Conservation (phyloP, 139 green algal genomes). For the Spirogloea muscicola region DNA sequence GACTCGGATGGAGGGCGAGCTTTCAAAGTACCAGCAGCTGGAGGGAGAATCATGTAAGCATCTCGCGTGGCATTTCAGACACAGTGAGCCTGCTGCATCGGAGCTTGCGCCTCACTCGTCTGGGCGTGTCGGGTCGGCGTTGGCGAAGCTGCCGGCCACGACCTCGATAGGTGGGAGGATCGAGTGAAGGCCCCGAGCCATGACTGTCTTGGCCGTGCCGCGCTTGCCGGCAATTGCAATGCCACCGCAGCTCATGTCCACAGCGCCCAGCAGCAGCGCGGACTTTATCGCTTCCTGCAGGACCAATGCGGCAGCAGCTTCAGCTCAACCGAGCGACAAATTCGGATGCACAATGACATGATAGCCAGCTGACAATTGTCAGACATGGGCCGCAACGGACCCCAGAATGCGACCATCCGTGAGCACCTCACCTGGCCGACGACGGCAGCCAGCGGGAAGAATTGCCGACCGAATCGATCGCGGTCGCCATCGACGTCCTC, state of each 20-base stretch:
- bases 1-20: too few species aligned
- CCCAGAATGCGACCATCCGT: too few species aligned
- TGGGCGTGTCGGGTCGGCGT: slow-evolving; percentile 86
- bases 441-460: slow-evolving; percentile 26
- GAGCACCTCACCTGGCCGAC: slow-evolving; percentile 31
- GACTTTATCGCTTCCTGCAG: slow-evolving; percentile 92
- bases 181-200: slow-evolving; percentile 90
- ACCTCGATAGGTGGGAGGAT: slow-evolving; percentile 97
- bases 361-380: too few species aligned
- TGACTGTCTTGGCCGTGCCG: slow-evolving; percentile 95
- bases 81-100: too few species aligned
- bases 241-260: slow-evolving; percentile 84
- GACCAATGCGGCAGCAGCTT: too few species aligned
- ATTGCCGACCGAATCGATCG: slow-evolving; percentile 23
- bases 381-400: too few species aligned
- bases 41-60: too few species aligned
- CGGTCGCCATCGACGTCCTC: background rate
- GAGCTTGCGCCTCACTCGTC: slow-evolving; percentile 83
- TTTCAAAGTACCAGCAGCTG: too few species aligned
- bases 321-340: too few species aligned
- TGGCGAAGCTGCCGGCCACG: slow-evolving; percentile 83
- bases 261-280: slow-evolving; percentile 91
- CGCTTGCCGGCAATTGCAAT: slow-evolving; percentile 87
- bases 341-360: too few species aligned
- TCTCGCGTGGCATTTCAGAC: too few species aligned